Percentiles rank a stretch among this genome's conserved stretches.
These are phyloP conservation scores for Hypoxylon intermedium DNA, from an alignment of 495 filamentous ascomycete species.

Conservation along the genomic window DNA sequence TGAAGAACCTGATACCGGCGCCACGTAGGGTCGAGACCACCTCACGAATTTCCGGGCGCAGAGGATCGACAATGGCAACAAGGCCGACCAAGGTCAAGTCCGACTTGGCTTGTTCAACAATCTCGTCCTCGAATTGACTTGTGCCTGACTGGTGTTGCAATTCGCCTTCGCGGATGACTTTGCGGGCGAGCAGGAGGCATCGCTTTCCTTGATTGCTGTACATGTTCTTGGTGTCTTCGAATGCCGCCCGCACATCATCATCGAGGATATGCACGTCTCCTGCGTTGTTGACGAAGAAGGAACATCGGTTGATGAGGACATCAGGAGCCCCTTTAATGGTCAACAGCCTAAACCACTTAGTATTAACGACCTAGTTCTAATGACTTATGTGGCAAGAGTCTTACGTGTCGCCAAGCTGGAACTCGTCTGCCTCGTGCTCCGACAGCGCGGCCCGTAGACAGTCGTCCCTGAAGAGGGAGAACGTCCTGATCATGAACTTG, in stretches of 20 bases:
- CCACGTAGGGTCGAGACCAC: conserved; percentile 64
- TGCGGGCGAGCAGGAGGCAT: conserved; percentile 70
- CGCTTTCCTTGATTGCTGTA: conserved; percentile 71
- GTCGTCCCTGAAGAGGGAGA: conserved; percentile 47
- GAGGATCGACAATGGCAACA: conserved; percentile 72
- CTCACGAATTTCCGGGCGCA: conserved; percentile 67
- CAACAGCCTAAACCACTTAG: conserved; percentile 45
- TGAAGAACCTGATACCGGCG: conserved; percentile 70
- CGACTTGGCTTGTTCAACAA: conserved; percentile 53
- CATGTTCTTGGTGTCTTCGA: conserved; percentile 63
- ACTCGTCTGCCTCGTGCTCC: conserved; percentile 44
- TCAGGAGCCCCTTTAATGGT: conserved; percentile 72
- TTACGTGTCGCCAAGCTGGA: conserved; percentile 52
- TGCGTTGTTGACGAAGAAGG: conserved; percentile 54
- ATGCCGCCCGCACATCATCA: conserved; percentile 39
- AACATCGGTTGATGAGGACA: conserved; percentile 64
- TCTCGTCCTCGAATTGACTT: conserved; percentile 60
- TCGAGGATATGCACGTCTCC: conserved; percentile 56
- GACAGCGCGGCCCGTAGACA: conserved; percentile 48
- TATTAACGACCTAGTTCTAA: background rate
- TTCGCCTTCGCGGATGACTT: conserved; percentile 52
- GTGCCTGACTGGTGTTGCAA: conserved; percentile 46
- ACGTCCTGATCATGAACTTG: conserved; percentile 71
- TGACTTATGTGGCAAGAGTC: conserved; percentile 13
- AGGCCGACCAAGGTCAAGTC: conserved; percentile 68